phyloP scores from a whole-genome alignment of 2,329 filamentous ascomycete species.

The Scorias spongiosa region DNA sequence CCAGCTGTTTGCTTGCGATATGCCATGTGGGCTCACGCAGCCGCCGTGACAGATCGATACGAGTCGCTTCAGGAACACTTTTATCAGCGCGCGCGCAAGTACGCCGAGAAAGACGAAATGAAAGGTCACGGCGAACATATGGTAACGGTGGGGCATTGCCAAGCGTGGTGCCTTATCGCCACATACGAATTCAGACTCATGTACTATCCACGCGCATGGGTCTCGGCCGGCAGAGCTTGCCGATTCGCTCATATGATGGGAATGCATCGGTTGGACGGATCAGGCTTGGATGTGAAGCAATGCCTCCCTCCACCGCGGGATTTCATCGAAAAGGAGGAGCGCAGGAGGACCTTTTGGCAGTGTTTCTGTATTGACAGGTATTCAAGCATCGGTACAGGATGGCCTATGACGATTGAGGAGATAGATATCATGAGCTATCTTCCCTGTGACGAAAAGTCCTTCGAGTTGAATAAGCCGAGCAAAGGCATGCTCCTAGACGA shows the following conservation, averaged over 20 bases:
- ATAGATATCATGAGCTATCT: constrained; percentile 77
- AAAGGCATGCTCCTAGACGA: constrained; percentile 55
- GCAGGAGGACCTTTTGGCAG: constrained; percentile 89
- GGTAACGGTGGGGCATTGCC: constrained; percentile 72
- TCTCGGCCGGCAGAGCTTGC: constrained; percentile 72
- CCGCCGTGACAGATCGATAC: constrained; percentile 70
- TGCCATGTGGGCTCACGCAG: constrained; percentile 92
- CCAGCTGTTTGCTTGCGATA: constrained; percentile 83
- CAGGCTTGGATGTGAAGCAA: constrained; percentile 79
- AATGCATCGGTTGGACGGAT: constrained; percentile 70
- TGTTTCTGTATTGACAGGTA: constrained; percentile 82
- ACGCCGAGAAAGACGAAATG: constrained; percentile 77
- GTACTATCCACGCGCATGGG: constrained; percentile 92
- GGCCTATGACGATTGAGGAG: constrained; percentile 92
- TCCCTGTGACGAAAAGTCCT: constrained; percentile 72
- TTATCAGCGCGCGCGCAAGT: constrained; percentile 79
- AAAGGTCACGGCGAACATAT: constrained; percentile 83
- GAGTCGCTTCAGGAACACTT: constrained; percentile 68
- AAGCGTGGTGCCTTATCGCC: constrained; percentile 65
- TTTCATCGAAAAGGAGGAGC: constrained; percentile 87
- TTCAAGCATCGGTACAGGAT: constrained; percentile 88
- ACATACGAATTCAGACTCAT: constrained; percentile 94
- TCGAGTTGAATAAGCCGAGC: constrained; percentile 62
- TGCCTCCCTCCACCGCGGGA: constrained; percentile 74
- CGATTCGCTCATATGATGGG: constrained; percentile 84